phyloP scores from a whole-genome alignment of 768 basidiomycete genomes.

The Rhodocollybia butyracea region DNA sequence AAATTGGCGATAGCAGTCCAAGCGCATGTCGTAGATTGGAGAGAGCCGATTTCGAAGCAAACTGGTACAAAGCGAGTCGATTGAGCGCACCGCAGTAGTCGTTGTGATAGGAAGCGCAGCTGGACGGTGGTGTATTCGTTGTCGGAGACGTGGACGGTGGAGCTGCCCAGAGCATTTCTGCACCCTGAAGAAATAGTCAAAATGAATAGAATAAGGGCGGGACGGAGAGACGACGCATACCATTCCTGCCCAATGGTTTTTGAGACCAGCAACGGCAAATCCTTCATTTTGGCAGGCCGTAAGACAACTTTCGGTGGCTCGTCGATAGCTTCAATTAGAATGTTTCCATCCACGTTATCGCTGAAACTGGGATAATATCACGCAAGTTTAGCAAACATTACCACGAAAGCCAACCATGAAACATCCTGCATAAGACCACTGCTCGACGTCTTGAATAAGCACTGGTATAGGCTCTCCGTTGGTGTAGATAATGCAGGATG shows the following conservation, averaged over 20 bases:
- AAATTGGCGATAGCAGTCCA: constrained; percentile 32
- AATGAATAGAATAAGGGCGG: background rate
- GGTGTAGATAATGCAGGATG: constrained; percentile 53
- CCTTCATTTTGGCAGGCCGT: constrained; percentile 40
- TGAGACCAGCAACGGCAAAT: constrained; percentile 41
- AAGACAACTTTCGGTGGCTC: constrained; percentile 47
- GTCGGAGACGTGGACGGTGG: constrained; percentile 35
- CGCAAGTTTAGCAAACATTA: background rate
- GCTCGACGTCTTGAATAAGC: constrained; percentile 45
- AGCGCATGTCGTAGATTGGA: constrained; percentile 26
- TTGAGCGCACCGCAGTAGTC: constrained; percentile 40
- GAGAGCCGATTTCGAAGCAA: constrained; percentile 19
- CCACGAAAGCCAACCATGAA: constrained; percentile 31
- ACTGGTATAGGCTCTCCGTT: constrained; percentile 47
- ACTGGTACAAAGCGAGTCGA: constrained; percentile 32
- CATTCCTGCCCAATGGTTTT: constrained; percentile 47
- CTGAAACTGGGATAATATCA: constrained; percentile 17
- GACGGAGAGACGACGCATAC: constrained; percentile 30
- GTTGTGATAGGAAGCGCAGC: constrained; percentile 32
- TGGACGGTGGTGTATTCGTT: constrained; percentile 38
- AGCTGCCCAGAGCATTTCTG: constrained; percentile 28
- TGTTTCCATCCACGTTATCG: constrained; percentile 29
- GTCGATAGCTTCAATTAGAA: constrained; percentile 30
- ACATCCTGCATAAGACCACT: constrained; percentile 63
- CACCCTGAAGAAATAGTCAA: constrained; percentile 30